Evolutionary conservation across 2,329 filamentous ascomycete genomes (phyloP), one percentile per base, ranked within the genome.

Genomic region (Fusarium neocosmosporiellum): DNA sequence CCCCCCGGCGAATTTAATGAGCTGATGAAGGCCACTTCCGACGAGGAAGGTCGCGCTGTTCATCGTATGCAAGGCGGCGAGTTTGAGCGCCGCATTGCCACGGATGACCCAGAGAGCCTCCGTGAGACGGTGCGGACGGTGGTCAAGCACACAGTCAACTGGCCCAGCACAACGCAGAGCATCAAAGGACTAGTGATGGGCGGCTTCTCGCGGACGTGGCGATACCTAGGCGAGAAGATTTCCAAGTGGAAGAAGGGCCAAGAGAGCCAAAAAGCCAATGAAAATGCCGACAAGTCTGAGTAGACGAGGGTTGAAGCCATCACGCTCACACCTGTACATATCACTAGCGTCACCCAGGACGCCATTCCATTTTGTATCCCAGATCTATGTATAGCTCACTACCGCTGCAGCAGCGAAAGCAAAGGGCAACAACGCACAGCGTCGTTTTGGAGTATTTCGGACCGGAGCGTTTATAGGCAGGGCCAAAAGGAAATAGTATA

Each of bases 121-220:
- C 87, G 88, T 46, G 85, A 89, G 29, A 91, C 92, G 74, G 90
- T 98, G 20, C 89, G 91, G 36, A 86, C 88, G 39, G 93, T 95
- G 43, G 95, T 99, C 78, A 92, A 91, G 79, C 93, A 93, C 80
- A 98, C 97, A 0, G 94, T 98, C 76, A 89, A 90, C 64, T 98
- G 96, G 96, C 95, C 96, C 1, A 96, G 94, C 77, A 94, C 94
- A 3, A 91, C 91, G 7, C 96, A 99, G 83, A 96, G 91, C 62
- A 80, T 96, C 70, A 99, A 99, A 84, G 92, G 95, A 2, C 81
- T 93, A 2, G 81, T 98, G 50, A 98, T 95, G 3, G 91, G 93
- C 0, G 97, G 96, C 0, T 80, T 93, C 18, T 79, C 85, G 8
- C 89, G 91, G 77, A 92, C 92, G 7, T 88, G 89, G 85, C 89